These are phyloP conservation scores for Sporothrix humicola DNA, from an alignment of 2,329 filamentous ascomycete genomes.

Conservation along the genomic window DNA sequence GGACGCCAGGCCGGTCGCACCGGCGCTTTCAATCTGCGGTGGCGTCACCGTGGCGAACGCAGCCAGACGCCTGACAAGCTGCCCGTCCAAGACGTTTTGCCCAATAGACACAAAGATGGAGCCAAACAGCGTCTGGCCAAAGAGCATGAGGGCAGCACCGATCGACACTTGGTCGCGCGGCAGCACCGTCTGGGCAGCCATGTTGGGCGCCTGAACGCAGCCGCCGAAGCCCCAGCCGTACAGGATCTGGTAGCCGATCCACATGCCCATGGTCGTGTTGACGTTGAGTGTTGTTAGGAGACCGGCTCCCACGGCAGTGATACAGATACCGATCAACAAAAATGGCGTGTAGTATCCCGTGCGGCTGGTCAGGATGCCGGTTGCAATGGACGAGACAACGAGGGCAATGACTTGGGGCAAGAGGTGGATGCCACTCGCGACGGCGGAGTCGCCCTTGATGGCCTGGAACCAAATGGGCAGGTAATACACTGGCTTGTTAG, in stretches of 20 bases:
- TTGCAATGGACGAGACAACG: not conserved
- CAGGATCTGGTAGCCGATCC: constrained; percentile 51
- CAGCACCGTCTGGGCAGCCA: constrained; percentile 56
- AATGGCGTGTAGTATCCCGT: constrained; percentile 47
- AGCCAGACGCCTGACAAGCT: not conserved
- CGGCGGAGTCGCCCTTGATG: constrained; percentile 48
- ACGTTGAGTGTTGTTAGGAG: constrained; percentile 59
- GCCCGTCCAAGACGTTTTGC: constrained; percentile 34
- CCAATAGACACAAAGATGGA: constrained; percentile 36
- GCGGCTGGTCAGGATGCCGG: constrained; percentile 35
- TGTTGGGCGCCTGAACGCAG: constrained; percentile 52
- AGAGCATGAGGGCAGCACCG: constrained; percentile 53
- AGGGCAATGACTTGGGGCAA: not conserved
- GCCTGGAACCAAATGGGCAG: constrained; percentile 53
- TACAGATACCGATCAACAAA: constrained; percentile 37
- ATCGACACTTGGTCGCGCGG: constrained; percentile 48
- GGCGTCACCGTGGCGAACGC: not conserved
- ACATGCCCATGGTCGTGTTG: constrained; percentile 40
- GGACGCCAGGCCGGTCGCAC: not conserved
- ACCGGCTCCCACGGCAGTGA: constrained; percentile 45
- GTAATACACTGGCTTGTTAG: constrained; percentile 32
- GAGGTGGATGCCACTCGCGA: constrained; percentile 40
- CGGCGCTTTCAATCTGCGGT: not conserved
- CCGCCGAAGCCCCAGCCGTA: constrained; percentile 53
- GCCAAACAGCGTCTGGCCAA: constrained; percentile 41